Conservation (phyloP, 108 stramenopile species). For the Parietichytrium sp. region DNA sequence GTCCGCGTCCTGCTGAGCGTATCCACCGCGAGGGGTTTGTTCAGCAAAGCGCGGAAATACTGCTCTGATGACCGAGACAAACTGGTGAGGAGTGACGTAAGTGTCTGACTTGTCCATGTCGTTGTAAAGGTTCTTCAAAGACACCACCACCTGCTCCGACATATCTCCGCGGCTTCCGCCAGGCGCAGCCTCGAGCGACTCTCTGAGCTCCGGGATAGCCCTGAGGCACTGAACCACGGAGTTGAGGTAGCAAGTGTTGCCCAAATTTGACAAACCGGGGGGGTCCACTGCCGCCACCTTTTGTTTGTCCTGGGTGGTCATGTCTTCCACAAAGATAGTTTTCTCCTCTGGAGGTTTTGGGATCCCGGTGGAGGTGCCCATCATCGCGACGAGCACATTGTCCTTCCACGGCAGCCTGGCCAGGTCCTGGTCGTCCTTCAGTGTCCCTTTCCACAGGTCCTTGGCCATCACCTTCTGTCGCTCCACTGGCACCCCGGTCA, state of each 20-base stretch:
- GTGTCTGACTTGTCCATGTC: constrained; percentile 69
- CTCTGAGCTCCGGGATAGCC: constrained; percentile 76
- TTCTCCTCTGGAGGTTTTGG: constrained; percentile 73
- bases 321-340: constrained; percentile 90
- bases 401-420: constrained; percentile 63
- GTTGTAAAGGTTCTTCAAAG: constrained; percentile 63
- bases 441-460: constrained; percentile 86
- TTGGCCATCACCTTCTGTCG: constrained; percentile 97
- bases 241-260: constrained; percentile 99
- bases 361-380: constrained; percentile 86
- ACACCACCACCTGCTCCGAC: constrained; percentile 56
- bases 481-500: constrained; percentile 86
- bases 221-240: constrained; percentile 90
- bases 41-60: constrained; percentile 93
- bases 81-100: constrained; percentile 71
- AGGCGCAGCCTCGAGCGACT: constrained; percentile 56
- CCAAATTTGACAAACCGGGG: constrained; percentile 88
- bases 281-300: constrained; percentile 66
- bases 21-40: constrained; percentile 76
- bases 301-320: constrained; percentile 48
- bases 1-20: constrained; percentile 98
- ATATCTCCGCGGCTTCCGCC: neutral
- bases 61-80: constrained; percentile 80
- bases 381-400: constrained; percentile 79
- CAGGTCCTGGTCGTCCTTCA: constrained; percentile 86